Conservation (phyloP, 2,329 filamentous ascomycete genomes). For the Aspergillus spinulosporus region DNA sequence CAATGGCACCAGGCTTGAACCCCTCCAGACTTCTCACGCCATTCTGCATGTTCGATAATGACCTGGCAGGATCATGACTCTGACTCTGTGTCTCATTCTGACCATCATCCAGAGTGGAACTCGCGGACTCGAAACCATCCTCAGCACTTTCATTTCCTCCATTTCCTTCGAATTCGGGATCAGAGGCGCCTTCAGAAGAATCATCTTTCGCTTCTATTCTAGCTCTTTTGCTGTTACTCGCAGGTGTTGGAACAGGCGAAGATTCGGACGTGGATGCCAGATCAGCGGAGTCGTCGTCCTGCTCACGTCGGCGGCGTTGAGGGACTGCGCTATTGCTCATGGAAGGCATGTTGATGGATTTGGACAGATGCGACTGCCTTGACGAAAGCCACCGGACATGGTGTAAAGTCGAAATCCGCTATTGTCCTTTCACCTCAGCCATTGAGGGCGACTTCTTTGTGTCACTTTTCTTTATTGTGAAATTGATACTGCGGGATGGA, state of each 20-base stretch:
- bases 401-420: neutral
- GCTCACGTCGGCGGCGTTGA: slow-evolving; percentile 32
- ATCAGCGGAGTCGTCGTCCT: slow-evolving; percentile 29
- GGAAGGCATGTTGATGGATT: slow-evolving; percentile 29
- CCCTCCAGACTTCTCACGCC: slow-evolving; percentile 21
- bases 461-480: slow-evolving; percentile 11
- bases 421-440: neutral
- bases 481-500: slow-evolving; percentile 8
- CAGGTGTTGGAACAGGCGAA: slow-evolving; percentile 21
- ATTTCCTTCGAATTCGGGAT: slow-evolving; percentile 15
- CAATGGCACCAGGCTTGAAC: slow-evolving; percentile 72
- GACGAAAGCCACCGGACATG: slow-evolving; percentile 9
- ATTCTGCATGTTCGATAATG: slow-evolving; percentile 3
- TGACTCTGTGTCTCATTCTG: neutral
- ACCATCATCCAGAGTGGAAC: neutral
- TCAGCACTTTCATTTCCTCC: slow-evolving; percentile 20
- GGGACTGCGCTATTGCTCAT: slow-evolving; percentile 21
- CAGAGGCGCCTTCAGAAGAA: slow-evolving; percentile 18
- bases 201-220: slow-evolving; percentile 25
- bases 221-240: slow-evolving; percentile 35
- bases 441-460: neutral
- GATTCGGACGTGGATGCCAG: slow-evolving; percentile 2
- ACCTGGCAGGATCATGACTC: neutral
- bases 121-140: neutral
- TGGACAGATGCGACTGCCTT: slow-evolving; percentile 15